A percentile compares a stretch with the other conserved stretches of the same genome.
Conservation (phyloP, 1,139 yeast species). For the Fermentozyma sake region DNA sequence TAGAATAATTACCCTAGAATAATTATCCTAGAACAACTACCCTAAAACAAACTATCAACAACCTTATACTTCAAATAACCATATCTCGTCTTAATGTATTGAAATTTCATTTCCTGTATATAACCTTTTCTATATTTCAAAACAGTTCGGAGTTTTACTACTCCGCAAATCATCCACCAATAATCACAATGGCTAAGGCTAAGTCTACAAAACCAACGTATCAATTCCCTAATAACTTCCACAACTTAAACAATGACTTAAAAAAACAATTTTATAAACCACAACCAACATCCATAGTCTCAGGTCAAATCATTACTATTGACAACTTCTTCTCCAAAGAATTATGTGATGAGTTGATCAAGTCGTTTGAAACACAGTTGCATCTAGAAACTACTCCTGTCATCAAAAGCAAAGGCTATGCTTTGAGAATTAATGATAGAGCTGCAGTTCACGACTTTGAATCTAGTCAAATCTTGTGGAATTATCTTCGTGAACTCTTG, state of each 20-base stretch:
- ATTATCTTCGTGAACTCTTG: slow-evolving; percentile 31
- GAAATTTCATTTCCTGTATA: too few species aligned
- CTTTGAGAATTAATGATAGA: slow-evolving; percentile 58
- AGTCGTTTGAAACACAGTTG: slow-evolving; percentile 27
- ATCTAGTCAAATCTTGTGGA: slow-evolving; percentile 44
- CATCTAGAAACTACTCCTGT: slow-evolving; percentile 47
- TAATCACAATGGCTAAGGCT: neutral
- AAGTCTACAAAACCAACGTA: slow-evolving; percentile 10
- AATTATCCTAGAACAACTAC: neutral
- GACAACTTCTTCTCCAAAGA: slow-evolving; percentile 39
- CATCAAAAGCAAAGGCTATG: slow-evolving; percentile 49
- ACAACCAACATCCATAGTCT: slow-evolving; percentile 23
- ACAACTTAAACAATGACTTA: slow-evolving; percentile 16
- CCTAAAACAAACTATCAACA: too few species aligned
- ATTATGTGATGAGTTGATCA: slow-evolving; percentile 42
- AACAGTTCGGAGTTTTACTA: too few species aligned
- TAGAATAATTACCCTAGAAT: neutral
- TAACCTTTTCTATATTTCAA: too few species aligned
- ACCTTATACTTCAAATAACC: too few species aligned
- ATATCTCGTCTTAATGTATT: too few species aligned
- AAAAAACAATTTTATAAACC: slow-evolving; percentile 31
- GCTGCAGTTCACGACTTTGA: slow-evolving; percentile 34
- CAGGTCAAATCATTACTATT: slow-evolving; percentile 46
- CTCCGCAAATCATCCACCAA: too few species aligned
- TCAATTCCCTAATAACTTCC: slow-evolving; percentile 27